Percentiles rank a stretch among this genome's conserved stretches.
Conservation (phyloP, 2,329 filamentous ascomycete genomes). For the Sporothrix phasma region DNA sequence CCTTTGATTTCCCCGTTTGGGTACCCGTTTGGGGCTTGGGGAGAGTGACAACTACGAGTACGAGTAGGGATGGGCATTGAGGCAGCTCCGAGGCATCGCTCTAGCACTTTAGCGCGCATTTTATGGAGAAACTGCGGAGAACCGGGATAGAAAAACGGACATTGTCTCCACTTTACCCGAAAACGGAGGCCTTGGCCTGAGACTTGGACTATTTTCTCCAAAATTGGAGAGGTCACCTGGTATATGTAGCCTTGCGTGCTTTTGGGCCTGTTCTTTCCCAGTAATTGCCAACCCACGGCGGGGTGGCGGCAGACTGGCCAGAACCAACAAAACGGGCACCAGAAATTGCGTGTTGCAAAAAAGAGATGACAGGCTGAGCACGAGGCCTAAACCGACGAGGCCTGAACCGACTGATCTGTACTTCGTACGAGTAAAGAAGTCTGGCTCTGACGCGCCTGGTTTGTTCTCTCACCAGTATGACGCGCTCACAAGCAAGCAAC, state of each 20-base stretch:
- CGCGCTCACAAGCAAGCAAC: too few species aligned
- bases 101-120: background rate
- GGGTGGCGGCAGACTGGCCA: background rate
- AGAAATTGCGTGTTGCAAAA: background rate
- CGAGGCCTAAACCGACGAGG: too few species aligned
- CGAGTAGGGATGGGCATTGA: too few species aligned
- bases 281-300: background rate
- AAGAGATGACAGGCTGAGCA: background rate
- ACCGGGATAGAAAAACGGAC: too few species aligned
- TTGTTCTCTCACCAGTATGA: too few species aligned
- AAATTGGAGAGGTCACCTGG: background rate
- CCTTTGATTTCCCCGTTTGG: background rate
- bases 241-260: background rate
- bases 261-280: background rate
- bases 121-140: background rate
- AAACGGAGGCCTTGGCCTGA: background rate
- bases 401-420: too few species aligned
- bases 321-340: background rate
- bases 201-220: too few species aligned
- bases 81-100: background rate
- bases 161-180: too few species aligned
- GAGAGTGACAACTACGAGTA: too few species aligned
- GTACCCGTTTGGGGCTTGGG: constrained; percentile 1
- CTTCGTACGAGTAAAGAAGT: too few species aligned
- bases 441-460: too few species aligned